Evolutionary conservation across 768 basidiomycete species (phyloP).

Genomic region (Solioccasus polychromus): DNA sequence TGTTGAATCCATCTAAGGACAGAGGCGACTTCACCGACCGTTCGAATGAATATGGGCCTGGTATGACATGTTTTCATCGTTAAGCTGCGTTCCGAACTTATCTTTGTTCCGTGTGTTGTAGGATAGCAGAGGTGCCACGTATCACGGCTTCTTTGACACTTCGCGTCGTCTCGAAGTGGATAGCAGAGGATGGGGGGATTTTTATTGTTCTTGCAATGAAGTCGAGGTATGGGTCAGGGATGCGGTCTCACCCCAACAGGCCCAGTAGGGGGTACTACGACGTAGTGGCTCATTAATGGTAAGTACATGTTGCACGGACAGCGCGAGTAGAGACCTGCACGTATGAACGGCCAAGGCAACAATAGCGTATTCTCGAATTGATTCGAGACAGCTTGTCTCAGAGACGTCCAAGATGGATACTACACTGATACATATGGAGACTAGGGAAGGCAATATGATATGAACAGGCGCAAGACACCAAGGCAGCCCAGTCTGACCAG

Average conservation of each 20-base stretch:
- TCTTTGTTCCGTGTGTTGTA: slow-evolving; percentile 20
- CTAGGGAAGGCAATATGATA: too few species aligned
- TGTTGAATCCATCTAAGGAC: neutral
- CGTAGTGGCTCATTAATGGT: too few species aligned
- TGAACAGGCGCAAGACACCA: too few species aligned
- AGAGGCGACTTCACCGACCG: slow-evolving; percentile 27
- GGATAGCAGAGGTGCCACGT: slow-evolving; percentile 36
- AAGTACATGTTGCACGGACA: too few species aligned
- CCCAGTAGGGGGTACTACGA: neutral
- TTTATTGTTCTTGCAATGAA: slow-evolving; percentile 53
- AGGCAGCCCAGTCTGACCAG: too few species aligned
- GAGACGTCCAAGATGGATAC: too few species aligned
- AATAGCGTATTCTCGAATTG: too few species aligned
- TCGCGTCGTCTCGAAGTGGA: slow-evolving; percentile 46
- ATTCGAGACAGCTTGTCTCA: too few species aligned
- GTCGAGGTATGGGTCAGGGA: slow-evolving; percentile 59
- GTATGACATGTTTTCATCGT: slow-evolving; percentile 38
- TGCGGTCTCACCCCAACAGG: neutral
- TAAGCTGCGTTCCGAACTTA: neutral
- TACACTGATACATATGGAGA: too few species aligned
- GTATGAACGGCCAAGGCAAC: too few species aligned
- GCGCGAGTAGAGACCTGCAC: too few species aligned
- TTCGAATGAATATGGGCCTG: slow-evolving; percentile 63
- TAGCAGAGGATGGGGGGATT: slow-evolving; percentile 60
- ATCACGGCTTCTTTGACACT: slow-evolving; percentile 45